These are phyloP conservation scores for Ramularia endophylla DNA, from an alignment of 2,329 filamentous ascomycete species.

Conservation along the genomic window DNA sequence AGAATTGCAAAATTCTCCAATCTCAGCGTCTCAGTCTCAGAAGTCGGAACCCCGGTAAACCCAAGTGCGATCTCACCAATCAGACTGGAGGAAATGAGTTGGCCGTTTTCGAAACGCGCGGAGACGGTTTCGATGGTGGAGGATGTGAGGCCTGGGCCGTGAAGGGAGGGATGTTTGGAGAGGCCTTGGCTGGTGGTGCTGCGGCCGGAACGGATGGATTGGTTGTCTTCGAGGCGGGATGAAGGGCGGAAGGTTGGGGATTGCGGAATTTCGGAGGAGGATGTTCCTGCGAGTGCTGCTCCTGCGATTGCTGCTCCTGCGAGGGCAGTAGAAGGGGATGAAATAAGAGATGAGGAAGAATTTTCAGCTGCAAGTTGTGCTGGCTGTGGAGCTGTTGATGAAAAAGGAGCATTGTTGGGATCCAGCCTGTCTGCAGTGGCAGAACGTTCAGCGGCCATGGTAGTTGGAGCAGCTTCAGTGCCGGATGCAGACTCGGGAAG, in stretches of 20 bases:
- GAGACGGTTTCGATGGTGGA: conserved; percentile 92
- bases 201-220: conserved; percentile 83
- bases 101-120: conserved; percentile 71
- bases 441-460: conserved; percentile 7
- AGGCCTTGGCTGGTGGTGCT: conserved; percentile 56
- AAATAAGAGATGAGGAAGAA: neutral
- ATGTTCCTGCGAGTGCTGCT: no score
- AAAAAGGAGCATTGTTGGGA: conserved; percentile 3
- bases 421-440: neutral
- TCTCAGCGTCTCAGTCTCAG: conserved; percentile 60
- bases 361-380: conserved; percentile 2
- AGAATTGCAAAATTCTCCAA: conserved; percentile 84
- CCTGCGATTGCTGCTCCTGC: no score
- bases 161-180: conserved; percentile 70
- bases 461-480: conserved; percentile 5
- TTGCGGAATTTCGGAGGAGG: conserved; percentile 4
- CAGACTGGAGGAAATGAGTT: conserved; percentile 64
- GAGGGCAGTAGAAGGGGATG: neutral
- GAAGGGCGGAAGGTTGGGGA: conserved; percentile 27
- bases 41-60: conserved; percentile 55
- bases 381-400: conserved; percentile 7
- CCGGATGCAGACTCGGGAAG: conserved; percentile 8
- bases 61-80: conserved; percentile 85
- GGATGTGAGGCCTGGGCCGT: conserved; percentile 71
- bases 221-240: conserved; percentile 60